Evolutionary conservation across 768 basidiomycete genomes (phyloP).

Genomic region (Lactarius vividus): DNA sequence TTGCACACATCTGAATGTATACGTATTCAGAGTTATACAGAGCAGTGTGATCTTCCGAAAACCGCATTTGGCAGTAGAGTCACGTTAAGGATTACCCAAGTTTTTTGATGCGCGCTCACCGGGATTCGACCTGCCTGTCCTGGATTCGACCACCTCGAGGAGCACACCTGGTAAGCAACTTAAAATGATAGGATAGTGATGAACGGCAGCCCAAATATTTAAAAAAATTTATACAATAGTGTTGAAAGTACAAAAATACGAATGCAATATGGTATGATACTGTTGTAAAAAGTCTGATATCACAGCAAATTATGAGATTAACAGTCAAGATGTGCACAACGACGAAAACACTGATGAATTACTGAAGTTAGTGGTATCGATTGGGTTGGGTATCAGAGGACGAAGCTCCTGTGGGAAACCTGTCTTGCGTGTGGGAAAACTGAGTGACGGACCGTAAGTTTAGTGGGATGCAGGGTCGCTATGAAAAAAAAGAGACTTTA

Average conservation of each 20-base stretch:
- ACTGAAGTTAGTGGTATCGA: constrained; percentile 51
- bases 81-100: not conserved
- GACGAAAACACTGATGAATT: constrained; percentile 34
- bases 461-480: constrained; percentile 2
- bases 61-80: constrained; percentile 16
- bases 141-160: not conserved
- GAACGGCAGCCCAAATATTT: constrained; percentile 13
- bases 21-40: not conserved
- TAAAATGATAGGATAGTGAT: constrained; percentile 2
- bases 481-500: constrained; percentile 38
- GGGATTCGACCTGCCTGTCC: not conserved
- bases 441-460: constrained; percentile 25
- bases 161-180: not conserved
- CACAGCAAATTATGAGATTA: constrained; percentile 21
- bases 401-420: constrained; percentile 46
- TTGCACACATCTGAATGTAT: constrained; percentile 12
- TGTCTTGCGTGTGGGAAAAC: constrained; percentile 46
- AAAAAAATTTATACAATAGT: constrained; percentile 26
- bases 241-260: constrained; percentile 22
- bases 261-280: constrained; percentile 25
- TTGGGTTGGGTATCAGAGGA: constrained; percentile 46
- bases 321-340: constrained; percentile 18
- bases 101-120: constrained; percentile 23
- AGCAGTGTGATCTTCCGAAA: not conserved
- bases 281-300: constrained; percentile 20